Base-by-base conservation (phyloP, 768 basidiomycete species). In the Lactifluus piperatus region DNA sequence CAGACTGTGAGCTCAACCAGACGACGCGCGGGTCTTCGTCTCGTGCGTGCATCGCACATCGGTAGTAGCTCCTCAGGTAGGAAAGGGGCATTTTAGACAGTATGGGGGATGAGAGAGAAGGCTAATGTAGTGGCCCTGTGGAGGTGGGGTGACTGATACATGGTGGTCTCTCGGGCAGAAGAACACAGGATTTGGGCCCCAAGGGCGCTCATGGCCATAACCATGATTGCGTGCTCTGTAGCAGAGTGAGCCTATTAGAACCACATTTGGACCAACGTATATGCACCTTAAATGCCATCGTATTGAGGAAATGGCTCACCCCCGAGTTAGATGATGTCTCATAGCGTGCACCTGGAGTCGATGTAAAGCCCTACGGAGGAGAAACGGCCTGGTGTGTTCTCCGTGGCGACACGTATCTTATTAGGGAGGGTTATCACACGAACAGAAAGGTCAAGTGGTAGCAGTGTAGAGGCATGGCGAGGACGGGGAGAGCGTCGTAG, bases 91-190 rank as follows among this genome's bases (percentile, higher is more conserved):
- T 91, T 83, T 56, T 87, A 77, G 50, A 91, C 85, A 16, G 94
- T 95, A 71, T 97, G 94, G 34, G 94, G 82, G 60, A 99, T 91
- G 62, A 98, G 81, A 29, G 88, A 86, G 51, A 99, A 70, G 11
- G 93, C 92, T 7, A 84, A 77, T 1, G 89, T 83, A 2, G 94
- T 91, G 41, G 83, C 84, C 61, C 83, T 76, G 64, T 92, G 84
- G 68, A 94, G 94, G 70, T 95, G 88, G 39, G 93, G 91, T 10
- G 95, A 95, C 73, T 98, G 97, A 70, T 98, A 99, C 88, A 97
- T 91, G 68, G 97, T 93, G 22, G 91, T 82, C 71, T 99, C 97
- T 47, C 97, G 80, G 2, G 92, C 87, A 18, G 92, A 90, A 18
- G 92, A 86, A 68, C 89, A 93, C 72, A 88, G 78, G 58, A 98